Percentiles rank a stretch among this genome's conserved stretches.
These are phyloP conservation scores for Lentinula raphanica DNA, from an alignment of 768 basidiomycete species.

Conservation along the genomic window DNA sequence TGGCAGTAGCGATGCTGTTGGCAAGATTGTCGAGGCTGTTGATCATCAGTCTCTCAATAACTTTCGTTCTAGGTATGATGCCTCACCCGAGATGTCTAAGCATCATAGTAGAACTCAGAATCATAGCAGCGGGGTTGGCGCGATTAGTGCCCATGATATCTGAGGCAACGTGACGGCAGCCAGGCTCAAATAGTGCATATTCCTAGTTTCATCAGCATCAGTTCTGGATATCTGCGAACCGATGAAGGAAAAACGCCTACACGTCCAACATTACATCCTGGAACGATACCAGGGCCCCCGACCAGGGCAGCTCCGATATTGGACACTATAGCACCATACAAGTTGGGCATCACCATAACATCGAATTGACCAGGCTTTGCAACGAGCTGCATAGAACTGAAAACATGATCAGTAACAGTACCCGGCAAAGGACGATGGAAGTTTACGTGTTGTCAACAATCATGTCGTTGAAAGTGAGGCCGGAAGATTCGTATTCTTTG, in stretches of 20 bases:
- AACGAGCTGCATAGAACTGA: slow-evolving; percentile 98
- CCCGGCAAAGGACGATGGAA: neutral
- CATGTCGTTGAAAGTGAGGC: slow-evolving; percentile 95
- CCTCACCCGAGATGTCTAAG: slow-evolving; percentile 89
- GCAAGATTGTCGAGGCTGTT: slow-evolving; percentile 85
- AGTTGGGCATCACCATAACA: slow-evolving; percentile 98
- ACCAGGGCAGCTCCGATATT: slow-evolving; percentile 99
- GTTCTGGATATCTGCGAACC: slow-evolving; percentile 10
- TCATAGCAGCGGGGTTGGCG: slow-evolving; percentile 96
- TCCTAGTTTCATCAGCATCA: slow-evolving; percentile 63
- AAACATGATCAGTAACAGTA: neutral
- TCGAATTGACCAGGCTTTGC: slow-evolving; percentile 95
- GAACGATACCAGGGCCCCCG: slow-evolving; percentile 96
- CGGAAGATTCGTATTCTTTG: slow-evolving; percentile 91
- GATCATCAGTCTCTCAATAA: slow-evolving; percentile 14
- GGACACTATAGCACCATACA: slow-evolving; percentile 95
- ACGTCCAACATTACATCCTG: slow-evolving; percentile 95
- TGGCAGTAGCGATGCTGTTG: slow-evolving; percentile 87
- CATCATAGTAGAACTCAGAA: slow-evolving; percentile 97
- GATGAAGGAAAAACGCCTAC: slow-evolving; percentile 33
- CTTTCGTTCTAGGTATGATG: slow-evolving; percentile 8
- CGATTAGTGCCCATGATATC: slow-evolving; percentile 96
- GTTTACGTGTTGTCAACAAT: slow-evolving; percentile 96
- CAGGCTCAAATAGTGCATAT: slow-evolving; percentile 97
- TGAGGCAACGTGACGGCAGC: slow-evolving; percentile 91